Base-by-base conservation (phyloP, 2,329 filamentous ascomycete species). In the Fusarium denticulatum region DNA sequence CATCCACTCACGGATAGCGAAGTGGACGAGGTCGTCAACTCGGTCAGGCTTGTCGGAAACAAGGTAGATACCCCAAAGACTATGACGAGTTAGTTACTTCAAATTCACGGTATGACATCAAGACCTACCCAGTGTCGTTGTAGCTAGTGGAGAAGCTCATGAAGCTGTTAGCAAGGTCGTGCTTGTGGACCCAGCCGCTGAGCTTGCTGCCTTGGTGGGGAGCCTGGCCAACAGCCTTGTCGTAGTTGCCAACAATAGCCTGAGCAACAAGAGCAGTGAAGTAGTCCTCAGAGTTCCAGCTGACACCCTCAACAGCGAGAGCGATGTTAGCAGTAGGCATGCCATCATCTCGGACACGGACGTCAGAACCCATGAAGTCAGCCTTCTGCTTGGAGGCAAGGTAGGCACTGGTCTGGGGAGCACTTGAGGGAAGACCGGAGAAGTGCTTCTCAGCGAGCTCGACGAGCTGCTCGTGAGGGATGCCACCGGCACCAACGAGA, bases 111-210 rank as follows among this genome's bases (percentile, higher is more conserved):
- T 20, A n/a, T 20, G 12, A 22, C 32, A 16, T 26, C 60, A 58
- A 36, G 39, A 60, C 92, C 85, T 90, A 97, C 95, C 95, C 96
- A 83, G 96, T 99, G 85, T 99, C 96, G 82, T 95, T 98, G 88
- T 99, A 99, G 89, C 94, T 97, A 77, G 96, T 99, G 76, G 95
- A 98, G 88, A 99, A 99, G 88, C 94, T 97, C 97, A 99, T 99
- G 90, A 98, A 99, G 91, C 95, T 98, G 89, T 97, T 99, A 85
- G 96, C 96, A 72, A 99, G 90, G 84, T 95, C 92, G 87, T 98
- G 91, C 86, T 97, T 92, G 89, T 97, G 94, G 78, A 99, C 92
- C 81, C 96, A 94, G 76, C 93, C 92, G 88, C 94, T 97, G 80
- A 99, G 94, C 90, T 97, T 98, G 93, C 95, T 97, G 80, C 97